phyloP scores from a whole-genome alignment of 192 early-diverging fungal species.

The Paraglomus brasilianum region DNA sequence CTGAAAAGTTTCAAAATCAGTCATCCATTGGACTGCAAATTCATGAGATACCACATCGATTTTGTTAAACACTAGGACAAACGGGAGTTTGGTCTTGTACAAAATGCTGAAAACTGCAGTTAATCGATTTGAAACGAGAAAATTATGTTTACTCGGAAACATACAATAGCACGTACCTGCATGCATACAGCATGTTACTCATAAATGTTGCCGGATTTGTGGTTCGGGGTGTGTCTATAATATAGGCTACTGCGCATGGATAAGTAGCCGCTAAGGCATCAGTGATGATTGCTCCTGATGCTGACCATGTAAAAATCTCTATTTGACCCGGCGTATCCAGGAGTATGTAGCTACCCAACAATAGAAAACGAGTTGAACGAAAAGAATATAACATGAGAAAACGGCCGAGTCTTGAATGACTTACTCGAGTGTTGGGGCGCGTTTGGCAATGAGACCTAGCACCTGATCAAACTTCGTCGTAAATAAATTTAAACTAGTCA shows the following conservation, averaged over 20 bases:
- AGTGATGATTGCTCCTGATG: slow-evolving; percentile 93
- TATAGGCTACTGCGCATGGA: slow-evolving; percentile 88
- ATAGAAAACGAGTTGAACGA: background rate
- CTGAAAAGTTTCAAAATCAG: slow-evolving; percentile 94
- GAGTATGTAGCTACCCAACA: slow-evolving; percentile 64
- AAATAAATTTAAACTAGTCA: slow-evolving; percentile 94
- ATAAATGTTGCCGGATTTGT: slow-evolving; percentile 93
- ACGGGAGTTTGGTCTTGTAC: slow-evolving; percentile 96
- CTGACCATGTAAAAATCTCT: slow-evolving; percentile 99
- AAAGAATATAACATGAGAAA: background rate
- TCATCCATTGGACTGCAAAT: slow-evolving; percentile 96
- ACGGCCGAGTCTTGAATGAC: slow-evolving; percentile 1
- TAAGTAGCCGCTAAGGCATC: slow-evolving; percentile 88
- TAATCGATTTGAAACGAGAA: background rate
- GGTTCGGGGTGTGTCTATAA: slow-evolving; percentile 95
- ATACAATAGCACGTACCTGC: slow-evolving; percentile 40
- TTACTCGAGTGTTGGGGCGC: slow-evolving; percentile 69
- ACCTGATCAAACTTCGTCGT: slow-evolving; percentile 99
- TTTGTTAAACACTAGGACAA: slow-evolving; percentile 96
- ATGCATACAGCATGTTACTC: slow-evolving; percentile 99
- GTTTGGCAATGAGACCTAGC: slow-evolving; percentile 79
- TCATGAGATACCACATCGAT: slow-evolving; percentile 87
- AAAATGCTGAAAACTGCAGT: slow-evolving; percentile 60
- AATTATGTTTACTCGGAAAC: background rate
- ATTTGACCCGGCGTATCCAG: slow-evolving; percentile 98